phyloP scores from a whole-genome alignment of 2,329 filamentous ascomycete species.

The Paramyrothecium sp. region DNA sequence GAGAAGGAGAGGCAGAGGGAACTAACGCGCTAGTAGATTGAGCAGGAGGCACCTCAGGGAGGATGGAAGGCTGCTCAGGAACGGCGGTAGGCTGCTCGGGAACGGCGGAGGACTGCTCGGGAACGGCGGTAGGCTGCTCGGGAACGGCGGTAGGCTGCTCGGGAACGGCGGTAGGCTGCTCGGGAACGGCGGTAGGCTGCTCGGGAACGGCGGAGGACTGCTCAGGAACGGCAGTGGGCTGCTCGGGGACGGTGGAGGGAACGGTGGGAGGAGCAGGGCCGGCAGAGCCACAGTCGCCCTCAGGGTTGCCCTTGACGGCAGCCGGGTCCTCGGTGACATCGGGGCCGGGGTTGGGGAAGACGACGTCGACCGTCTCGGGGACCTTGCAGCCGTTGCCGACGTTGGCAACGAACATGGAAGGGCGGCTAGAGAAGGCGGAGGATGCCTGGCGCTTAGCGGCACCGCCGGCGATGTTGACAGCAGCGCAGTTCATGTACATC shows the following conservation, averaged over 20 bases:
- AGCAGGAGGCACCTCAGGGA: background rate
- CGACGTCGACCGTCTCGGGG: slow-evolving; percentile 53
- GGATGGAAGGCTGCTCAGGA: background rate
- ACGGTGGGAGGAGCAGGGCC: slow-evolving; percentile 2
- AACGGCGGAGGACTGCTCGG: no score
- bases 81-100: background rate
- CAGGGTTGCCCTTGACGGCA: slow-evolving; percentile 24
- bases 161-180: background rate
- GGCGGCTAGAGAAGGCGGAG: slow-evolving; percentile 52
- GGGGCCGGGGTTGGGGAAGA: slow-evolving; percentile 65
- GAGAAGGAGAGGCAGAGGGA: slow-evolving; percentile 6
- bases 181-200: background rate
- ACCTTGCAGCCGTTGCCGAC: slow-evolving; percentile 60
- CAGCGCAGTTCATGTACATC: slow-evolving; percentile 86
- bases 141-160: background rate
- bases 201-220: background rate
- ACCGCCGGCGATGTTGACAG: slow-evolving; percentile 56
- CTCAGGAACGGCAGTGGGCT: slow-evolving; percentile 7
- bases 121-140: no score
- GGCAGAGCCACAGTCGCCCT: slow-evolving; percentile 10
- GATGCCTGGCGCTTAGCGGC: slow-evolving; percentile 25
- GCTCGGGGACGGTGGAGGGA: slow-evolving; percentile 10
- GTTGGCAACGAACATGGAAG: slow-evolving; percentile 71
- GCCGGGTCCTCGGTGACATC: slow-evolving; percentile 42
- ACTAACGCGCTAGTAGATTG: slow-evolving; percentile 22